Conservation (phyloP, 75 land plant genomes). For the Azolla pinnata region DNA sequence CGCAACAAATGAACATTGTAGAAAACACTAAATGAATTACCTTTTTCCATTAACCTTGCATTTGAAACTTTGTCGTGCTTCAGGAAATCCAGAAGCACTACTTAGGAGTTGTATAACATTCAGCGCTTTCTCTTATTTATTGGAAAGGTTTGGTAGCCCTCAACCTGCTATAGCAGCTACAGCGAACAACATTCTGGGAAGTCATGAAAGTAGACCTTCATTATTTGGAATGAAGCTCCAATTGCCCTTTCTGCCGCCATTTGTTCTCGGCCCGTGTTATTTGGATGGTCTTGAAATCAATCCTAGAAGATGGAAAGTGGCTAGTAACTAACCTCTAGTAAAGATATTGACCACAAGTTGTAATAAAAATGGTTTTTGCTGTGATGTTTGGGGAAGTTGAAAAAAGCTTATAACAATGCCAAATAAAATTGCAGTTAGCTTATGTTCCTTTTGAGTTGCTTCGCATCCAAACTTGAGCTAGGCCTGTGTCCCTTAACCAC, state of each 20-base stretch:
- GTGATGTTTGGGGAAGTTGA: no score
- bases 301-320: no score
- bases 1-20: background rate
- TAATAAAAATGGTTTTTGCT: no score
- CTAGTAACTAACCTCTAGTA: no score
- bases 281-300: background rate
- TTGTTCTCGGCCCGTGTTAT: conserved; percentile 38
- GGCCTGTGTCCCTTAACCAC: no score
- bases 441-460: no score
- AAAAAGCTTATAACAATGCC: no score
- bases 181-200: background rate
- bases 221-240: background rate
- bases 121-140: conserved; percentile 75
- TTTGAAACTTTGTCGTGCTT: background rate
- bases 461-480: no score
- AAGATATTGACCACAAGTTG: no score
- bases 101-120: conserved; percentile 73
- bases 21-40: background rate
- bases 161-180: conserved; percentile 63
- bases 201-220: background rate
- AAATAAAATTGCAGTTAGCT: no score
- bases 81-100: conserved; percentile 77
- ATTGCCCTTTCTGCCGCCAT: conserved; percentile 42
- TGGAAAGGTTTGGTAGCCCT: conserved; percentile 62
- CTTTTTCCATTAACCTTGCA: background rate